phyloP scores from a whole-genome alignment of 2,329 filamentous ascomycete genomes.

The Fusarium proliferatum region DNA sequence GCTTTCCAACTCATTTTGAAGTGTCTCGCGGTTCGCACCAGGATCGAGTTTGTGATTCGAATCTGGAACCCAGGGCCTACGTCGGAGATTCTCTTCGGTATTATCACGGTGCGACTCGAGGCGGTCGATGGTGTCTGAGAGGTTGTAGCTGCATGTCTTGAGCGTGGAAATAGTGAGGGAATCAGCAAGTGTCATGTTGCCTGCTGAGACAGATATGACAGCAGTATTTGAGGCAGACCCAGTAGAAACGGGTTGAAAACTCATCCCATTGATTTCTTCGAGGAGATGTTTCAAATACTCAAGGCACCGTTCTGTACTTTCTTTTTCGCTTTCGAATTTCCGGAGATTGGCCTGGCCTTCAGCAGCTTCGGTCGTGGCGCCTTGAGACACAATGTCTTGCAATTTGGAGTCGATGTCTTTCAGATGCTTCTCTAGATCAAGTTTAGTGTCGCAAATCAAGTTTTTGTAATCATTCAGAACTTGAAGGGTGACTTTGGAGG shows the following conservation, averaged over 20 bases:
- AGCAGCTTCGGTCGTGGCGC: neutral
- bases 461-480: slow-evolving; percentile 37
- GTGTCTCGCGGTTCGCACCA: neutral
- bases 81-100: neutral
- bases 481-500: slow-evolving; percentile 8
- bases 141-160: slow-evolving; percentile 5
- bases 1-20: slow-evolving; percentile 15
- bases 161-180: slow-evolving; percentile 11
- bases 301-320: slow-evolving; percentile 18
- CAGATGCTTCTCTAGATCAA: slow-evolving; percentile 31
- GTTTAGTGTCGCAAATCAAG: slow-evolving; percentile 34
- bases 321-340: slow-evolving; percentile 6
- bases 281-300: slow-evolving; percentile 3
- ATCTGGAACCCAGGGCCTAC: neutral
- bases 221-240: neutral
- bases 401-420: slow-evolving; percentile 12
- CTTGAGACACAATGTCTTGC: slow-evolving; percentile 2
- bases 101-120: slow-evolving; percentile 3
- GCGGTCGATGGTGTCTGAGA: neutral
- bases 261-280: neutral
- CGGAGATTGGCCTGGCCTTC: neutral
- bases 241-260: neutral
- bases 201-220: neutral
- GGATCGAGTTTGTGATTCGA: neutral
- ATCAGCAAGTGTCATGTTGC: slow-evolving; percentile 9